These are phyloP conservation scores for Cenococcum geophilum DNA, from an alignment of 495 filamentous ascomycete genomes.

Conservation along the genomic window DNA sequence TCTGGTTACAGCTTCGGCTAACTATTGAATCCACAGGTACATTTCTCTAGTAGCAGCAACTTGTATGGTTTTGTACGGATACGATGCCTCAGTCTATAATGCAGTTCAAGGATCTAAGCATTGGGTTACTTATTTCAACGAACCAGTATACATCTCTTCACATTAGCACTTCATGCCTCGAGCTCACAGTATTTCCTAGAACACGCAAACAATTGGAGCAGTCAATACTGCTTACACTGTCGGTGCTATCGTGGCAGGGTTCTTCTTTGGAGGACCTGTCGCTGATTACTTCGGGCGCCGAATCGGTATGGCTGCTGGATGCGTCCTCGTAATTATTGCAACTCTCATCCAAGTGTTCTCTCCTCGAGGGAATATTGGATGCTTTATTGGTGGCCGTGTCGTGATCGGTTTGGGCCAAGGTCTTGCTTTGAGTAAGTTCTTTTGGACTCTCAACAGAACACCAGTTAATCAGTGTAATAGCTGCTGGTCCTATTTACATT, in stretches of 20 bases:
- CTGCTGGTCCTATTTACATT: constrained; percentile 56
- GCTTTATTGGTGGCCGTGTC: constrained; percentile 56
- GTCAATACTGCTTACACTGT: constrained; percentile 60
- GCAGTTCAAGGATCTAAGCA: constrained; percentile 54
- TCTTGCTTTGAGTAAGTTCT: constrained; percentile 52
- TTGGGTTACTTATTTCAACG: constrained; percentile 54
- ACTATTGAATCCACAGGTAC: constrained; percentile 43
- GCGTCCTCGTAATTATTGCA: constrained; percentile 51
- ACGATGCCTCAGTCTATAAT: constrained; percentile 62
- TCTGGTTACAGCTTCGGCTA: too few relatives aligned
- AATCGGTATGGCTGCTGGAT: constrained; percentile 53
- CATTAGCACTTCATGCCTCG: neutral
- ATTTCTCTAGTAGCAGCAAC: constrained; percentile 56
- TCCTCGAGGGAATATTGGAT: constrained; percentile 49
- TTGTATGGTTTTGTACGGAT: constrained; percentile 64
- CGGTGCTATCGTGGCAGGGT: constrained; percentile 57
- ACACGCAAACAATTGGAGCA: constrained; percentile 47
- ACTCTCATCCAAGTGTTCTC: constrained; percentile 59
- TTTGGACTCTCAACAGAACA: neutral
- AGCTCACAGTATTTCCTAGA: constrained; percentile 5
- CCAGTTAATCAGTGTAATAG: constrained; percentile 26
- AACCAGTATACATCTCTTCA: constrained; percentile 34
- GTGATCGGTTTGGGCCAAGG: constrained; percentile 61
- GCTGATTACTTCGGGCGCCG: constrained; percentile 55
- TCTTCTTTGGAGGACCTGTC: constrained; percentile 52